Percentiles rank a stretch among this genome's conserved stretches.
Evolutionary conservation across 2,329 filamentous ascomycete genomes (phyloP).

Genomic region (Dactylellina haptotyla): DNA sequence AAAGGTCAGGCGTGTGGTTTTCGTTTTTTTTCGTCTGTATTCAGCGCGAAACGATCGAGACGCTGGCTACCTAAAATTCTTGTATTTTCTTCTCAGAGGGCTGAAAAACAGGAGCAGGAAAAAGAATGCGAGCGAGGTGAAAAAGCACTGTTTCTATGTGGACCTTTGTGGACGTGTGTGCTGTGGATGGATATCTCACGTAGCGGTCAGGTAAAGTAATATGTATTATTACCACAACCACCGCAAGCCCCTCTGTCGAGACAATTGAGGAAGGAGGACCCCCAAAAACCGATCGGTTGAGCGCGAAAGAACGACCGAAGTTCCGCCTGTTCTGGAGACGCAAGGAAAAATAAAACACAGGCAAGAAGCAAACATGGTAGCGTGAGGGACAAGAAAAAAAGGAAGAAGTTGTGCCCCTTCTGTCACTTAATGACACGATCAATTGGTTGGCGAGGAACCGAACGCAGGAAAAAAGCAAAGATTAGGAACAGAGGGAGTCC

Average conservation of each 20-base stretch:
- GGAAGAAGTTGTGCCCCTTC: conserved; percentile 24
- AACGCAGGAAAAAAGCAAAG: conserved; percentile 26
- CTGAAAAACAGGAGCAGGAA: background rate
- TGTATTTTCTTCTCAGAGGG: background rate
- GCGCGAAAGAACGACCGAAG: conserved; percentile 50
- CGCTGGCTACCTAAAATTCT: background rate
- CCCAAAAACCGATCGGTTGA: conserved; percentile 38
- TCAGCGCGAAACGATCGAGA: too few species aligned
- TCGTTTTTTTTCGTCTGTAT: too few species aligned
- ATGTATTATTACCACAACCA: conserved; percentile 4
- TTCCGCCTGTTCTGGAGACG: conserved; percentile 30
- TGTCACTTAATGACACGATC: conserved; percentile 51
- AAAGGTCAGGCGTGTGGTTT: background rate
- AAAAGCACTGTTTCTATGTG: background rate
- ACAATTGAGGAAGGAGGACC: conserved; percentile 48
- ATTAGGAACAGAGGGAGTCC: conserved; percentile 6
- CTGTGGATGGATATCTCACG: background rate
- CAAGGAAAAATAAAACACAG: conserved; percentile 35
- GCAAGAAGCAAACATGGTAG: background rate
- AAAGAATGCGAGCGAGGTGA: background rate
- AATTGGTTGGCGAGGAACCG: conserved; percentile 51
- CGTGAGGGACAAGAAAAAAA: conserved; percentile 9
- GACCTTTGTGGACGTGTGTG: background rate
- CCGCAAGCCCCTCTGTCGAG: conserved; percentile 21
- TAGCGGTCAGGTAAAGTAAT: too few species aligned